phyloP scores from a whole-genome alignment of 2,329 filamentous ascomycete species.

The Dactylellina haptotyla region DNA sequence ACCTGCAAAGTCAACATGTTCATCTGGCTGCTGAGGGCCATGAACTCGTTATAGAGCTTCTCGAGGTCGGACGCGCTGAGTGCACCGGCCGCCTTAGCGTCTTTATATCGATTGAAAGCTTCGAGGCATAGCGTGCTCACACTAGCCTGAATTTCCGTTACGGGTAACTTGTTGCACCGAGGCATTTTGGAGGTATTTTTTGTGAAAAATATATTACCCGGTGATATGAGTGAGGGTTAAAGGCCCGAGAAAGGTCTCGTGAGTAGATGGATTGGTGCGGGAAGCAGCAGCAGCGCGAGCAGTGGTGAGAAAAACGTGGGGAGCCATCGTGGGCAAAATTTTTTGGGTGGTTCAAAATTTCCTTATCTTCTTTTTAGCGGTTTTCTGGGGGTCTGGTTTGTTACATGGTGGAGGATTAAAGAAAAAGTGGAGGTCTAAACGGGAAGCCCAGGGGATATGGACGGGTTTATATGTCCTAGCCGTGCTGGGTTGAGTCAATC shows the following conservation, averaged over 20 bases:
- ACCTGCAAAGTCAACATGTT: conserved; percentile 45
- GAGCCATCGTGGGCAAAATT: conserved; percentile 42
- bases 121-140: conserved; percentile 52
- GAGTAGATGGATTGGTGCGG: background rate
- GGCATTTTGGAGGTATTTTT: conserved; percentile 29
- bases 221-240: background rate
- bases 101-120: conserved; percentile 44
- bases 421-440: conserved; percentile 45
- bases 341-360: conserved; percentile 3
- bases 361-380: conserved; percentile 14
- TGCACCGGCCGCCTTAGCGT: conserved; percentile 31
- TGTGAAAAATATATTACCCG: background rate
- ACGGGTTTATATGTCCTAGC: conserved; percentile 49
- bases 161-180: conserved; percentile 46
- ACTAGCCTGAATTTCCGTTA: conserved; percentile 49
- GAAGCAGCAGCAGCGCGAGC: conserved; percentile 9
- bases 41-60: conserved; percentile 35
- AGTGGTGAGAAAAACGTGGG: conserved; percentile 14
- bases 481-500: conserved; percentile 31
- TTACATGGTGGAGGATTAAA: conserved; percentile 22
- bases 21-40: conserved; percentile 46
- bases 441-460: conserved; percentile 40
- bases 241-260: background rate
- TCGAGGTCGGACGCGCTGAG: conserved; percentile 23
- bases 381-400: background rate